These are phyloP conservation scores for Cladorrhinum sp. DNA, from an alignment of 2,329 filamentous ascomycete species.

Conservation along the genomic window DNA sequence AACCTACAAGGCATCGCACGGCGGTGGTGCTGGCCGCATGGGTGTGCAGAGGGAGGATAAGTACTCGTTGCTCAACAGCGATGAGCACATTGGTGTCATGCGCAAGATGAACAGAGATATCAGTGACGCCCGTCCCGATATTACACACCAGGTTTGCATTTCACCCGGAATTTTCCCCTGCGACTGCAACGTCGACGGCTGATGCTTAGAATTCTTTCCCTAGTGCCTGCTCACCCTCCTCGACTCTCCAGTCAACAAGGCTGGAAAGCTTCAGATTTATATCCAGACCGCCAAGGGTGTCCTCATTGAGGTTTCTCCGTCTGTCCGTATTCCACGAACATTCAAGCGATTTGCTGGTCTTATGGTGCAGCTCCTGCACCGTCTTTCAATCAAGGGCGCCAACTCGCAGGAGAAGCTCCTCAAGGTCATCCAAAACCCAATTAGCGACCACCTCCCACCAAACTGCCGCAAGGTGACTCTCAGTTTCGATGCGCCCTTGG, in stretches of 20 bases:
- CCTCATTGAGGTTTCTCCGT: slow-evolving; percentile 96
- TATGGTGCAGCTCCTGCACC: slow-evolving; percentile 97
- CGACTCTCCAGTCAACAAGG: slow-evolving; percentile 98
- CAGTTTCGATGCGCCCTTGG: slow-evolving; percentile 86
- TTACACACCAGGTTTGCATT: slow-evolving; percentile 82
- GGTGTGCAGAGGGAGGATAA: slow-evolving; percentile 79
- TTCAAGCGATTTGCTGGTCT: slow-evolving; percentile 98
- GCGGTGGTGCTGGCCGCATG: slow-evolving; percentile 62
- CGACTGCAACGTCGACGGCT: slow-evolving; percentile 41
- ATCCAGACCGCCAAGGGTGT: slow-evolving; percentile 98
- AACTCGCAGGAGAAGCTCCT: slow-evolving; percentile 97
- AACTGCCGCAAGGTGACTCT: slow-evolving; percentile 98
- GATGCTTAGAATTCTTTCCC: slow-evolving; percentile 23
- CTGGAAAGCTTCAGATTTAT: slow-evolving; percentile 95
- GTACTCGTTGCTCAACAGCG: slow-evolving; percentile 95
- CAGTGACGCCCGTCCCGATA: slow-evolving; percentile 94
- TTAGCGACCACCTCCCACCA: slow-evolving; percentile 91
- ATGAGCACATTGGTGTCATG: slow-evolving; percentile 99
- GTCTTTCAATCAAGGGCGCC: slow-evolving; percentile 91
- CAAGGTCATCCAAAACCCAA: slow-evolving; percentile 96
- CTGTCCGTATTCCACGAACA: slow-evolving; percentile 92
- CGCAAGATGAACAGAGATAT: slow-evolving; percentile 99
- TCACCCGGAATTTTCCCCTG: slow-evolving; percentile 35
- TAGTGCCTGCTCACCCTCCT: slow-evolving; percentile 96
- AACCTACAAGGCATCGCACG: slow-evolving; percentile 88